Conservation (phyloP, 1,284 basidiomycete species). For the Malassezia arunalokei region DNA sequence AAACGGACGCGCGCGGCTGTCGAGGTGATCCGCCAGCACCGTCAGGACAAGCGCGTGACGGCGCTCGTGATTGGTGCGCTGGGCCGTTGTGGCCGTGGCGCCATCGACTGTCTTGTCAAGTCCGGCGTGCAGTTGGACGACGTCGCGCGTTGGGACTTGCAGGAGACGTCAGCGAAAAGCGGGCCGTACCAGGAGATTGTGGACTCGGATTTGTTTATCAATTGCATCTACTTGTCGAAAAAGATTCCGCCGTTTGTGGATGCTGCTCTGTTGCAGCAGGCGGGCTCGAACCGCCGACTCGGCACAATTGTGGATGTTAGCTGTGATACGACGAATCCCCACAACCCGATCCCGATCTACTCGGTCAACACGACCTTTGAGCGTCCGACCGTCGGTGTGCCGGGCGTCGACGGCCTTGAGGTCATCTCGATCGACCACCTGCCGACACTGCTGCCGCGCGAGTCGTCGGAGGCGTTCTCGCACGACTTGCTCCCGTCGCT, state of each 20-base stretch:
- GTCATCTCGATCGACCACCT: constrained; percentile 97
- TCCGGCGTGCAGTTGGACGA: constrained; percentile 66
- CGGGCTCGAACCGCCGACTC: constrained; percentile 61
- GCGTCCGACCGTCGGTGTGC: constrained; percentile 76
- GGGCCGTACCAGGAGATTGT: constrained; percentile 93
- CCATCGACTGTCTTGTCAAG: constrained; percentile 86
- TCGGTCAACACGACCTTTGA: constrained; percentile 88
- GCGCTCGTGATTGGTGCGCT: constrained; percentile 92
- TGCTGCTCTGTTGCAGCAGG: constrained; percentile 59
- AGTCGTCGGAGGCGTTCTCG: constrained; percentile 94
- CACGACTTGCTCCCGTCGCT: constrained; percentile 70
- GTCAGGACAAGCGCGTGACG: constrained; percentile 56
- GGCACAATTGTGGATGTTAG: constrained; percentile 90
- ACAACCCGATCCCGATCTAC: constrained; percentile 97
- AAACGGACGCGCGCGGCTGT: constrained; percentile 52
- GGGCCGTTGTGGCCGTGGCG: constrained; percentile 89
- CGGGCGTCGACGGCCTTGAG: constrained; percentile 51
- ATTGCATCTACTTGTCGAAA: constrained; percentile 93
- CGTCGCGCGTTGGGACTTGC: constrained; percentile 95
- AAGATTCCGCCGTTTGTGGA: constrained; percentile 82
- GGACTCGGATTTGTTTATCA: constrained; percentile 95
- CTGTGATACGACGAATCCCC: constrained; percentile 97
- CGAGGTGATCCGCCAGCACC: constrained; percentile 52
- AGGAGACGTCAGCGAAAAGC: constrained; percentile 79
- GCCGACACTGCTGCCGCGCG: constrained; percentile 85